Evolutionary conservation across 345 rosid genomes (phyloP), one percentile per base, ranked within the genome.

Genomic region (Raphanus raphanistrum): DNA sequence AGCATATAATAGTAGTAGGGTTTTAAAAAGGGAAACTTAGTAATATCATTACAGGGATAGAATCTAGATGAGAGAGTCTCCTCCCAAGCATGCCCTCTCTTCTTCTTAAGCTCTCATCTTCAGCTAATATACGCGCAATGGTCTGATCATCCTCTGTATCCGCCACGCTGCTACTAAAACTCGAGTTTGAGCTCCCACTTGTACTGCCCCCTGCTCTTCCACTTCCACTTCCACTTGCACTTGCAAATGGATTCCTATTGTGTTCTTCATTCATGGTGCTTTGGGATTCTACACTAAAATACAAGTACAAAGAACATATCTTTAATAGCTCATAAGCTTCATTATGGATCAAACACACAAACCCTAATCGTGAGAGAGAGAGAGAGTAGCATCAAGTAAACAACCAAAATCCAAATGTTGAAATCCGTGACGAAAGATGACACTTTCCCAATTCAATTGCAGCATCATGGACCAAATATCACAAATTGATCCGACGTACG

Each of bases 91-190:
- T 81, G 25, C 84, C 84, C 6, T 81, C 87, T 36, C 71, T 67
- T 36, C 71, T 67, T 59, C 54, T 79, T 3, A 87, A 82, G 16
- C 77, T 84, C 76, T 87, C 94, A 27, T 87, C 97, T 80, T 85
- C 86, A 0, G 94, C 91, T 81, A 92, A 80, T 70, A 94, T 81
- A 72, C 79, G 82, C 17, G 97, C 98, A 80, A 94, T 88, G 72
- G 90, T 86, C 10, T 83, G 94, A 72, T 94, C 96, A 80, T 92
- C 97, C 13, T 94, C 98, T 33, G 91, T 90, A 81, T 92, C 96
- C 0, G 82, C 92, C 16, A 84, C 66, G 71, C 89, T 88, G 87
- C 97, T 87, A 75, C 77, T 90, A 83, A 87, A 83, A 78, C 98
- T 94, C 4, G 97, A 94, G 67, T 85, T 82, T 2, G 97, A 94